These are phyloP conservation scores for Alternaria metachromatica DNA, from an alignment of 2,329 filamentous ascomycete genomes.

Conservation along the genomic window DNA sequence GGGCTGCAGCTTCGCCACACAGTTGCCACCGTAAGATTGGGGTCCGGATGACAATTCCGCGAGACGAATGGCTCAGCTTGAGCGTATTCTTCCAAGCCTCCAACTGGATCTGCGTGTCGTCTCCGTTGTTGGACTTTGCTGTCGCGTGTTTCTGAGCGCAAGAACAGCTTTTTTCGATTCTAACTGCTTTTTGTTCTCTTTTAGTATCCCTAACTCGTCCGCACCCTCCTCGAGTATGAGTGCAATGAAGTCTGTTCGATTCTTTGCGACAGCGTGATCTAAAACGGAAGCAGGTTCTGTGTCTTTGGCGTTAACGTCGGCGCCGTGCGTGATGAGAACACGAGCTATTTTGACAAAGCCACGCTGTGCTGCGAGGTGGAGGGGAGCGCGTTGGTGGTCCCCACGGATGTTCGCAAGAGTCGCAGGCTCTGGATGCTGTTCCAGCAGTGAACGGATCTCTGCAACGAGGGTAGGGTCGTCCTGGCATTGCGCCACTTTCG, in stretches of 20 bases:
- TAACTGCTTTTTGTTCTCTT: slow-evolving; percentile 11
- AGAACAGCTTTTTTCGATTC: slow-evolving; percentile 16
- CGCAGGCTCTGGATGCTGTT: slow-evolving; percentile 10
- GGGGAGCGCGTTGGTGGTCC: slow-evolving; percentile 17
- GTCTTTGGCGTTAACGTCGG: slow-evolving; percentile 26
- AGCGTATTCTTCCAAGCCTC: background rate
- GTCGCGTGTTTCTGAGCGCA: background rate
- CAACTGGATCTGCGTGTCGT: background rate
- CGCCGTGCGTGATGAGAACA: slow-evolving; percentile 6
- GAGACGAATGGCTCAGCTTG: background rate
- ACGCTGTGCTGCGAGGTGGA: slow-evolving; percentile 21
- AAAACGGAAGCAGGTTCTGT: slow-evolving; percentile 19
- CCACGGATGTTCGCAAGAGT: slow-evolving; percentile 17
- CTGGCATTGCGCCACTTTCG: slow-evolving; percentile 10
- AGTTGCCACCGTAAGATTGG: background rate
- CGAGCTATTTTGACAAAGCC: slow-evolving; percentile 18
- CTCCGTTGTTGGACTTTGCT: background rate
- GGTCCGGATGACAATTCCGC: background rate
- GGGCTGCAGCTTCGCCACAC: background rate
- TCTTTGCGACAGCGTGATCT: slow-evolving; percentile 21
- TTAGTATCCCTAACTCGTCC: slow-evolving; percentile 14
- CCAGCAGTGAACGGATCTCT: slow-evolving; percentile 5
- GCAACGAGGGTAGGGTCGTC: background rate
- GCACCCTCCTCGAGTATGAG: slow-evolving; percentile 17
- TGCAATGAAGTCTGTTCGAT: slow-evolving; percentile 15